phyloP scores from a whole-genome alignment of 768 basidiomycete species.

The Mycena capillaripes region DNA sequence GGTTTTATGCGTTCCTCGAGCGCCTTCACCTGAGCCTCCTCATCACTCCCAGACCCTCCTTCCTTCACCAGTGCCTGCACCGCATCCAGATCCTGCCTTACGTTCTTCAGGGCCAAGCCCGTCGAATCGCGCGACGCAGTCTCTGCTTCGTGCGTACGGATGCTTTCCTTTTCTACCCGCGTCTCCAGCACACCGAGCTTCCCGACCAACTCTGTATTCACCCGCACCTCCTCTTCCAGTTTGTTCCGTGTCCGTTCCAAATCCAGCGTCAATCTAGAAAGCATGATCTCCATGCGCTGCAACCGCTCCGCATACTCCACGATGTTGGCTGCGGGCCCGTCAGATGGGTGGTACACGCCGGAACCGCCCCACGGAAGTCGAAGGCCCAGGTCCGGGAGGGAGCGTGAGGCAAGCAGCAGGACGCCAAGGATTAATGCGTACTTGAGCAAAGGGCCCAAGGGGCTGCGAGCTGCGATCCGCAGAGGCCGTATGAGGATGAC shows the following conservation, averaged over 20 bases:
- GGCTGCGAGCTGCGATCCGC: conserved; percentile 52
- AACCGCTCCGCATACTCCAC: conserved; percentile 76
- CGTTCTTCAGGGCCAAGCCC: conserved; percentile 58
- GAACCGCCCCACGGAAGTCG: conserved; percentile 36
- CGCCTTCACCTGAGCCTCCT: conserved; percentile 66
- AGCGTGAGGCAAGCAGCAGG: conserved; percentile 50
- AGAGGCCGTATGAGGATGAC: conserved; percentile 63
- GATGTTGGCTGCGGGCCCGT: conserved; percentile 73
- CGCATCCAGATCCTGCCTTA: conserved; percentile 70
- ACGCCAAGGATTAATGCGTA: conserved; percentile 55
- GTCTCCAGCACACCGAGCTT: conserved; percentile 70
- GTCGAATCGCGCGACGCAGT: conserved; percentile 59
- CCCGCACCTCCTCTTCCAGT: conserved; percentile 66
- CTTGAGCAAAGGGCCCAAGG: conserved; percentile 46
- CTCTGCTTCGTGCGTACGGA: conserved; percentile 66
- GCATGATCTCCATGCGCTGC: conserved; percentile 71
- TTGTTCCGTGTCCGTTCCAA: conserved; percentile 63
- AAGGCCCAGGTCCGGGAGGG: conserved; percentile 46
- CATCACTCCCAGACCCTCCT: conserved; percentile 56
- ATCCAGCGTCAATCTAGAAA: conserved; percentile 72
- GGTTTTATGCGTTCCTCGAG: conserved; percentile 75
- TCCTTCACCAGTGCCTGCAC: conserved; percentile 57
- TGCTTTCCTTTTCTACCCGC: conserved; percentile 56
- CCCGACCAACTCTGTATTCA: conserved; percentile 65
- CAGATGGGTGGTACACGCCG: conserved; percentile 65